Percentiles rank a stretch among this genome's conserved stretches.
phyloP scores from a whole-genome alignment of 352 stramenopile species.

The Phytophthora boehmeriae region DNA sequence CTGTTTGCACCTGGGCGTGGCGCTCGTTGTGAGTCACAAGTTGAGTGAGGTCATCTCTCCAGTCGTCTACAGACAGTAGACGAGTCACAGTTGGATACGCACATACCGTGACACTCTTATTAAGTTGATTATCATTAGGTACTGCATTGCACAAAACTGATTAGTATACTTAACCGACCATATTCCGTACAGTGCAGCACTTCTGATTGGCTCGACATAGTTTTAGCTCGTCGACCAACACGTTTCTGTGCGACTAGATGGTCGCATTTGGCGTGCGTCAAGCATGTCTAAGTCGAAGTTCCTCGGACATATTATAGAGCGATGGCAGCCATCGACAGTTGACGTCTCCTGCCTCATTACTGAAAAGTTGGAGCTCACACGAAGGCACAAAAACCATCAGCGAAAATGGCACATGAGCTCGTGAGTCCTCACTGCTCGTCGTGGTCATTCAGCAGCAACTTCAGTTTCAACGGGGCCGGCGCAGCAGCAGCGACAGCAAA shows the following conservation, averaged over 20 bases:
- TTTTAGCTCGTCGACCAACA: background rate
- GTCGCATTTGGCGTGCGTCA: background rate
- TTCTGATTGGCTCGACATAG: too few species aligned
- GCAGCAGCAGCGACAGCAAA: background rate
- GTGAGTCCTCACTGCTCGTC: conserved; percentile 39
- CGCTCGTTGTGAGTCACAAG: background rate
- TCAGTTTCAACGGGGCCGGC: conserved; percentile 20
- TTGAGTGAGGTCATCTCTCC: background rate
- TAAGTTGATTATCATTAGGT: too few species aligned
- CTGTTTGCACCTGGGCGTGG: too few species aligned
- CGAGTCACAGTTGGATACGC: background rate
- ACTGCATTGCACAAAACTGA: too few species aligned
- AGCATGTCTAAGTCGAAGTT: background rate
- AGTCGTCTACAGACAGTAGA: background rate
- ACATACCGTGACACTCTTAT: too few species aligned
- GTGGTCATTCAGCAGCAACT: conserved; percentile 31
- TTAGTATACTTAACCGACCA: too few species aligned
- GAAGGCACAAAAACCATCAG: conserved; percentile 5
- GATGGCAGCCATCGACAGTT: background rate
- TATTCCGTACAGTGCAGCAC: too few species aligned
- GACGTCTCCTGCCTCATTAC: conserved; percentile 23
- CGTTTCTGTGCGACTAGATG: background rate
- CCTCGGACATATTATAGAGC: too few species aligned
- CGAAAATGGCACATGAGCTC: conserved; percentile 29
- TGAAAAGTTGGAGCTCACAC: conserved; percentile 13